Conservation (phyloP, 2,329 filamentous ascomycete genomes). For the Furcasterigmium sp. region DNA sequence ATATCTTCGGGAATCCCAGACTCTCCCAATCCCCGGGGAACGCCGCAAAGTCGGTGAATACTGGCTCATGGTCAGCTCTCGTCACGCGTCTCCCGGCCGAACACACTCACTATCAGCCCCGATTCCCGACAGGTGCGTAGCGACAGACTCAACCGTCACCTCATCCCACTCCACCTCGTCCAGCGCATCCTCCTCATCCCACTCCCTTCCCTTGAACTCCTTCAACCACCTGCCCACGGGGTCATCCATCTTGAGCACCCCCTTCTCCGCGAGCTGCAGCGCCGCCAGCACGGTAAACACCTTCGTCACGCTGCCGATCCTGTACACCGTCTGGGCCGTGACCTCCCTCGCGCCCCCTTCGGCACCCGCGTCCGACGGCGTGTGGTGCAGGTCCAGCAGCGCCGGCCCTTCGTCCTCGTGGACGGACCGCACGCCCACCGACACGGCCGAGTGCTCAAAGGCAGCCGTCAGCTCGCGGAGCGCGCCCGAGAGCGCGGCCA, state of each 20-base stretch:
- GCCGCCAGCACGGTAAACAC: conserved; percentile 8
- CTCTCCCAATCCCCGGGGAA: conserved; percentile 19
- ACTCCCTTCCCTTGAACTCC: conserved; percentile 18
- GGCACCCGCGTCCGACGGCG: conserved; percentile 10
- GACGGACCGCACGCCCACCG: conserved; percentile 17
- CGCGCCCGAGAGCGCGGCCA: conserved; percentile 6
- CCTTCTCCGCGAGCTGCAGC: conserved; percentile 7
- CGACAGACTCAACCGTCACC: conserved; percentile 38
- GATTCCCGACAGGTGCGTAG: conserved; percentile 39
- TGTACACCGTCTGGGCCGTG: conserved; percentile 28
- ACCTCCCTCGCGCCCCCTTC: conserved; percentile 18
- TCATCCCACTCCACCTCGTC: conserved; percentile 37
- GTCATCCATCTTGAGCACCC: conserved; percentile 22
- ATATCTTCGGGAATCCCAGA: conserved; percentile 24
- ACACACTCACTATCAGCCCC: conserved; percentile 25
- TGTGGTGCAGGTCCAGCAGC: conserved; percentile 18
- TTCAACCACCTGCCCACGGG: conserved; percentile 41
- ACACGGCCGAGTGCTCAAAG: conserved; percentile 18
- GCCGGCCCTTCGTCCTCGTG: conserved; percentile 13
- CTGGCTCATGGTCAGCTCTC: conserved; percentile 14
- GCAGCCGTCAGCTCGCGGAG: no score
- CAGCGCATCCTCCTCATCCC: conserved; percentile 19
- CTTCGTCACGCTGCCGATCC: conserved; percentile 38
- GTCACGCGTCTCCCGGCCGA: background rate
- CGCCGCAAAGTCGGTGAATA: conserved; percentile 25